phyloP scores from a whole-genome alignment of 1,284 basidiomycete species.

The Sporisorium exsertum region DNA sequence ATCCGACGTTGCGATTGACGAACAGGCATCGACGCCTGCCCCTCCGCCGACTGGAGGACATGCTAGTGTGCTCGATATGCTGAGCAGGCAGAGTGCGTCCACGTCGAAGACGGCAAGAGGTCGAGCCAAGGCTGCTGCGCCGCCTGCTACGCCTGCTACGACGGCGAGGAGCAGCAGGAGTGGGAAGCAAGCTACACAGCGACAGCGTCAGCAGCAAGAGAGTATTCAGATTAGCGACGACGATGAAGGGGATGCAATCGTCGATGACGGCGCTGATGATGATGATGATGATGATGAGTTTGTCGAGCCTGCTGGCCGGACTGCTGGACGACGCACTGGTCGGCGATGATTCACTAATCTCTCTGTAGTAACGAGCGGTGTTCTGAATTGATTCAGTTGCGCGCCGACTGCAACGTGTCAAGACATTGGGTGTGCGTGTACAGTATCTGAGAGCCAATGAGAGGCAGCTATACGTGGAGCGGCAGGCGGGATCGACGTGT shows the following conservation, averaged over 20 bases:
- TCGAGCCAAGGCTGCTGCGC: not conserved
- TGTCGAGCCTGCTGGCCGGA: constrained; percentile 23
- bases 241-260: constrained; percentile 23
- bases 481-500: constrained; percentile 12
- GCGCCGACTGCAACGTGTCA: not conserved
- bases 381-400: no score
- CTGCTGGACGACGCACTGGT: constrained; percentile 4
- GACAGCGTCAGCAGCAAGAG: constrained; percentile 19
- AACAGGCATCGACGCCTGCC: constrained; percentile 21
- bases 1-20: constrained; percentile 29
- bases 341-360: constrained; percentile 22
- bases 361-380: no score
- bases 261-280: no score
- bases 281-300: constrained; percentile 45
- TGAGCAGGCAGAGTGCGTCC: constrained; percentile 14
- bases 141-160: constrained; percentile 6
- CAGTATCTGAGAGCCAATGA: not conserved
- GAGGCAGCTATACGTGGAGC: constrained; percentile 3
- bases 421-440: no score
- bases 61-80: constrained; percentile 38
- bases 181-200: not conserved
- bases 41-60: constrained; percentile 18
- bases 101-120: not conserved
- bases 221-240: constrained; percentile 48
- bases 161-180: constrained; percentile 7